Evolutionary conservation across 192 early-diverging fungal genomes (phyloP).

Genomic region (Podochytrium sp.): DNA sequence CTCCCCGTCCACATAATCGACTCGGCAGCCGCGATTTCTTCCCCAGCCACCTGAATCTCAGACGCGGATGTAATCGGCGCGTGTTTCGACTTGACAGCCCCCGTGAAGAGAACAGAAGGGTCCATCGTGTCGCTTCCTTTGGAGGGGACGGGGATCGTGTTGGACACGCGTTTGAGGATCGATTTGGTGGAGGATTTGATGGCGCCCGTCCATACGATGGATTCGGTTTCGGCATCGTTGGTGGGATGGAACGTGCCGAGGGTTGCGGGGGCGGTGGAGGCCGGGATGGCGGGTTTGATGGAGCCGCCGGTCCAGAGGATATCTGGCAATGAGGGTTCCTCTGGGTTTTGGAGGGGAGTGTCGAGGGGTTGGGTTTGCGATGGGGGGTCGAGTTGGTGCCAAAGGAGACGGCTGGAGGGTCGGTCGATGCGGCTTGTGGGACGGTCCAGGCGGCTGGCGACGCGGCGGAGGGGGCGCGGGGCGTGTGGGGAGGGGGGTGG

Average conservation of each 20-base stretch:
- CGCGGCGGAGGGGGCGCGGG: too few species aligned
- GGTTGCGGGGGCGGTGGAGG: neutral
- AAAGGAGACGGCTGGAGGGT: neutral
- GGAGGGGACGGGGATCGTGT: too few species aligned
- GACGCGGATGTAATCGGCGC: neutral
- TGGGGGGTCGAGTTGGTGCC: neutral
- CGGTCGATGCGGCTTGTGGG: neutral
- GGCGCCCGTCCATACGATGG: slow-evolving; percentile 20
- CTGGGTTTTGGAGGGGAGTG: too few species aligned
- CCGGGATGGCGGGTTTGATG: neutral
- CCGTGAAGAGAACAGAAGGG: slow-evolving; percentile 23
- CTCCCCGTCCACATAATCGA: slow-evolving; percentile 15
- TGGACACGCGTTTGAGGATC: too few species aligned
- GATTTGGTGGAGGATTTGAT: neutral
- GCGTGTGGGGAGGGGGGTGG: too few species aligned
- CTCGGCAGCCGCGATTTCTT: slow-evolving; percentile 17
- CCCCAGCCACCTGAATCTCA: neutral
- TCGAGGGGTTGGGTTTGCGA: neutral
- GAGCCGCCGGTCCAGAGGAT: neutral
- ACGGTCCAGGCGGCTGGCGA: too few species aligned
- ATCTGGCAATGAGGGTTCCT: neutral
- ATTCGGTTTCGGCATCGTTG: neutral
- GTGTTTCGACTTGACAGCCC: slow-evolving; percentile 21
- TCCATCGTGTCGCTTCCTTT: too few species aligned
- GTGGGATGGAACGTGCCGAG: too few species aligned